phyloP scores from a whole-genome alignment of 2,329 filamentous ascomycete genomes.

The Aspergillus neoniger region DNA sequence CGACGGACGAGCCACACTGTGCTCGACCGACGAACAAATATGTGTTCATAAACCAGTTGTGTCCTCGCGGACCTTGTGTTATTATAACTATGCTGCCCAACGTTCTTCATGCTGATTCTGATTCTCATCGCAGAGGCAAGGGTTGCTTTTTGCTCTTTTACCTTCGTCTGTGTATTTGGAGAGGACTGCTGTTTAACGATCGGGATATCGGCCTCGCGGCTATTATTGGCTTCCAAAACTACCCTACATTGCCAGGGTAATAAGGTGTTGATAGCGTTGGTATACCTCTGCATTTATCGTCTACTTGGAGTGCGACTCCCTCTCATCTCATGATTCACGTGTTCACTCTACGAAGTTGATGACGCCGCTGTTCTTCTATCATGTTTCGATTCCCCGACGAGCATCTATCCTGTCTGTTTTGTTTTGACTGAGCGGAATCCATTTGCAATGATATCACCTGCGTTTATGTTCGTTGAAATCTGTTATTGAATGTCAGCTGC shows the following conservation, averaged over 20 bases:
- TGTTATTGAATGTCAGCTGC: not conserved
- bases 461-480: not conserved
- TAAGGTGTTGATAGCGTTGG: conserved; percentile 30
- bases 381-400: conserved; percentile 35
- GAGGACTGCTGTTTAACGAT: conserved; percentile 28
- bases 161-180: conserved; percentile 21
- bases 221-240: conserved; percentile 16
- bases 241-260: conserved; percentile 16
- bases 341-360: conserved; percentile 18
- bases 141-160: conserved; percentile 18
- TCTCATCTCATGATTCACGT: conserved; percentile 12
- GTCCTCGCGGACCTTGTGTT: conserved; percentile 39
- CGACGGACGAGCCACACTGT: not conserved
- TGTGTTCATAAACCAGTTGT: conserved; percentile 28
- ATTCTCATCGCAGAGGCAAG: conserved; percentile 11
- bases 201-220: conserved; percentile 30
- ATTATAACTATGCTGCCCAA: conserved; percentile 17
- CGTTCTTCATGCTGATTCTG: conserved; percentile 16
- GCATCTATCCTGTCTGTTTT: conserved; percentile 20
- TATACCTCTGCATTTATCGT: conserved; percentile 21
- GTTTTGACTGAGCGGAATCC: not conserved
- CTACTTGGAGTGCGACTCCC: conserved; percentile 8
- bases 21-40: not conserved
- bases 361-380: conserved; percentile 20
- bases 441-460: not conserved